Evolutionary conservation across 495 filamentous ascomycete genomes (phyloP).

Genomic region (Penicillium odoratum): DNA sequence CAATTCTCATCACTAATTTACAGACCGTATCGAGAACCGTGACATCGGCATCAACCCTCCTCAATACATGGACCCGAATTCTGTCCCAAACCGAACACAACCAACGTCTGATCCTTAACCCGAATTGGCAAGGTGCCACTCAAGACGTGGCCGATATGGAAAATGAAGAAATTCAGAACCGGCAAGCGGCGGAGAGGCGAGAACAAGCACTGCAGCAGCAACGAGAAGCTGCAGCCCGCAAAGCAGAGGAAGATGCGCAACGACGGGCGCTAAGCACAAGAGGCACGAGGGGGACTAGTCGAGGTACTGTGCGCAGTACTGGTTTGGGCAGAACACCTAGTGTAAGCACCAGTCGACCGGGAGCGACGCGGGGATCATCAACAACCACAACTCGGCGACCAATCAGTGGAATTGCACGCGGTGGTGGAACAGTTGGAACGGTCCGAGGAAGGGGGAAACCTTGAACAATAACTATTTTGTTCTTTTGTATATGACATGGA

Average conservation of each 20-base stretch:
- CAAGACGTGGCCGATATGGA: slow-evolving; percentile 83
- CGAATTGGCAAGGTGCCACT: slow-evolving; percentile 83
- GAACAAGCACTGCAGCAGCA: slow-evolving; percentile 73
- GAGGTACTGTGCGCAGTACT: slow-evolving; percentile 45
- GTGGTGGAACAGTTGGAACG: slow-evolving; percentile 10
- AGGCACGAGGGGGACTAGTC: slow-evolving; percentile 44
- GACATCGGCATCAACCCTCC: slow-evolving; percentile 82
- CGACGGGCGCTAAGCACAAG: slow-evolving; percentile 49
- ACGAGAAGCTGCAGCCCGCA: slow-evolving; percentile 66
- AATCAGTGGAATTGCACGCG: slow-evolving; percentile 52
- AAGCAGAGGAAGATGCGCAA: slow-evolving; percentile 72
- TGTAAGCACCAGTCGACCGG: slow-evolving; percentile 34
- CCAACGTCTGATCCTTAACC: slow-evolving; percentile 85
- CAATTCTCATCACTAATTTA: slow-evolving; percentile 6
- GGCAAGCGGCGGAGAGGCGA: slow-evolving; percentile 72
- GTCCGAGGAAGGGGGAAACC: slow-evolving; percentile 12
- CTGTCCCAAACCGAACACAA: slow-evolving; percentile 97
- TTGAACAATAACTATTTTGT: slow-evolving; percentile 11
- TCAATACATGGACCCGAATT: slow-evolving; percentile 95
- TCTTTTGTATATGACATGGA: not conserved
- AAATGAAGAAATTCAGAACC: slow-evolving; percentile 66
- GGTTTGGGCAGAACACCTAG: slow-evolving; percentile 50
- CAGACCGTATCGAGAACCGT: slow-evolving; percentile 87
- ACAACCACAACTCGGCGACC: slow-evolving; percentile 46
- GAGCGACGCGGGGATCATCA: slow-evolving; percentile 30